Evolutionary conservation across 805 yeast species (phyloP), one percentile per base, ranked within the genome.

Genomic region (Metschnikowia lunata): DNA sequence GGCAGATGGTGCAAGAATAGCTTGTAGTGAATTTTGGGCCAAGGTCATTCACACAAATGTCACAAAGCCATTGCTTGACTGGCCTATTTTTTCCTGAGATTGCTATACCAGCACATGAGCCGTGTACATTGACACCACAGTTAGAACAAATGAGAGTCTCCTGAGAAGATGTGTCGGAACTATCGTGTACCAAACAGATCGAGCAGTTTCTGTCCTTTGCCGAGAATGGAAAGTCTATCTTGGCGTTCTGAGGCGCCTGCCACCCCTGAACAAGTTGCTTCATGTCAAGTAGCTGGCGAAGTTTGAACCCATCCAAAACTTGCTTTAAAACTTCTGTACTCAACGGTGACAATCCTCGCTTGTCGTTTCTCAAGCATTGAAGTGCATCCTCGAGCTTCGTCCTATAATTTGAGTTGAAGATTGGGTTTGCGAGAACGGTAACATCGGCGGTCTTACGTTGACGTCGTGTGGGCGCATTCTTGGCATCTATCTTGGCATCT

Each of bases 91-190:
- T 50, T 8, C 53, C 53, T 6, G 57, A 52, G 23, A 51, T 43
- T 10, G 18, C 45, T 28, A 48, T 43, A 0, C 95, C 96, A 56
- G 82, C 83, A 56, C 96, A 89, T 0, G 74, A 61, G 3, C 76
- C 68, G 59, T 89, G 97, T 2, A 83, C 88, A 43, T 72, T 72
- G 29, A 87, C 63, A 0, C 85, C 85, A 67, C 96, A 89, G 27
- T 71, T 67, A 2, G 69, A 56, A 60, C 96, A 88, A 0, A 72
- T 63, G 8, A 84, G 52, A 53, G 77, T 67, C 31, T 72, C 74
- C 3, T 66, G 52, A 1, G 39, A 29, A 5, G 59, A 45, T 6
- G 46, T 33, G 9, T 55, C 59, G 1, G 59, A 46, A 5, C 62
- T 58, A 10, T 68, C 72, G 6, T 52, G 41, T 9, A 66, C 73